Conservation (phyloP, 2,329 filamentous ascomycete genomes). For the Lasiodiplodia sp. region DNA sequence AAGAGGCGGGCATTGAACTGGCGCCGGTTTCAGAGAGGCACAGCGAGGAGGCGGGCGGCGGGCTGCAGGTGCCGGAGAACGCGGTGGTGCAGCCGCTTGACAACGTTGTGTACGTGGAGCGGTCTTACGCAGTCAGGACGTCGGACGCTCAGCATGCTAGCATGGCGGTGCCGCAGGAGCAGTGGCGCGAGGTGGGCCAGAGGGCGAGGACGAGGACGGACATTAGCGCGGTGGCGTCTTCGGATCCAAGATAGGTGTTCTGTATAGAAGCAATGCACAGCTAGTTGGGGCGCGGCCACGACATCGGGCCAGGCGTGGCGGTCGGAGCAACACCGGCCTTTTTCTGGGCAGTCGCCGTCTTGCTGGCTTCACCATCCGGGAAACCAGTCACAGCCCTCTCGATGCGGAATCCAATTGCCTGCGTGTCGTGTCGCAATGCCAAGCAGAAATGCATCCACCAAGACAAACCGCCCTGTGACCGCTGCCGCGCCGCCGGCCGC, state of each 20-base stretch:
- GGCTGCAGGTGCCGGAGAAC: too few species aligned
- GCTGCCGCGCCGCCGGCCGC: conserved; percentile 45
- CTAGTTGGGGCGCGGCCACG: conserved; percentile 6
- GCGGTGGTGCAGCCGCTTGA: neutral
- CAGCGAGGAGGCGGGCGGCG: neutral
- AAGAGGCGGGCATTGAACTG: conserved; percentile 7
- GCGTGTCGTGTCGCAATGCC: conserved; percentile 47
- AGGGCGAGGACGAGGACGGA: conserved; percentile 6
- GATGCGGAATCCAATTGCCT: conserved; percentile 51
- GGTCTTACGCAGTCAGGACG: conserved; percentile 11
- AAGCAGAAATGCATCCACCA: conserved; percentile 51
- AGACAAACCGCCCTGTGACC: conserved; percentile 48
- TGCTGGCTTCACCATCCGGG: conserved; percentile 9
- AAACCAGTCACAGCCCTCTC: conserved; percentile 14
- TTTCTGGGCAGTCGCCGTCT: neutral
- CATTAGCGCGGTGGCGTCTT: neutral
- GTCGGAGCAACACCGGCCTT: conserved; percentile 12
- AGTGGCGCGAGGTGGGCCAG: neutral
- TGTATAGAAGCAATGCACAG: neutral
- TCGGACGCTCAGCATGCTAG: neutral
- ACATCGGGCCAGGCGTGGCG: neutral
- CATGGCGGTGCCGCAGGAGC: neutral
- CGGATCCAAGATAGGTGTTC: too few species aligned
- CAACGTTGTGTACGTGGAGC: conserved; percentile 13
- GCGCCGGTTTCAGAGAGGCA: conserved; percentile 2